Percentiles rank a stretch among this genome's conserved stretches.
phyloP scores from a whole-genome alignment of 129 eudicot genomes.

The Sambucus nigra region DNA sequence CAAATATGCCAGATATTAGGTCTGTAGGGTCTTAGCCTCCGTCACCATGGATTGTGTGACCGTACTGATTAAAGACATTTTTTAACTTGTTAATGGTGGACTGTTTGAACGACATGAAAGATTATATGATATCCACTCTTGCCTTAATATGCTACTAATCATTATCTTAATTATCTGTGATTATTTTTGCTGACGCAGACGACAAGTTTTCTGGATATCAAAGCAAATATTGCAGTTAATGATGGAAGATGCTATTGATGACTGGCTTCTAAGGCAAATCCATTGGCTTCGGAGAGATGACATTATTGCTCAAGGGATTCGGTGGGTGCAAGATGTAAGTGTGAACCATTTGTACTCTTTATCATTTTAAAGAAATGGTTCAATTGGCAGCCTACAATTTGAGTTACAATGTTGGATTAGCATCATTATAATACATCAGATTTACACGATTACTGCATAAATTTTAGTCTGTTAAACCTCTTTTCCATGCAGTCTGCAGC shows the following conservation, averaged over 20 bases:
- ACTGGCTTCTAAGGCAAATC: slow-evolving; percentile 87
- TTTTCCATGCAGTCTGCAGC: background rate
- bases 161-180: too few relatives aligned
- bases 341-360: background rate
- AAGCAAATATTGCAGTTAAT: slow-evolving; percentile 88
- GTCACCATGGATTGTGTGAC: too few relatives aligned
- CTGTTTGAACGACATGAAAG: background rate
- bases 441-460: too few relatives aligned
- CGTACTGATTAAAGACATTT: too few relatives aligned
- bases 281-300: slow-evolving; percentile 84
- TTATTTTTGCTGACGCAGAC: slow-evolving; percentile 30
- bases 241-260: slow-evolving; percentile 99
- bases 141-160: background rate
- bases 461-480: background rate
- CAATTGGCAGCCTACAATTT: background rate
- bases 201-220: slow-evolving; percentile 98
- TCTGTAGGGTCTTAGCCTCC: too few relatives aligned
- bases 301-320: slow-evolving; percentile 73
- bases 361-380: background rate
- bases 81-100: too few relatives aligned
- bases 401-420: background rate
- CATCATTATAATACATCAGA: background rate
- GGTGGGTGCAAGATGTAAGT: slow-evolving; percentile 80
- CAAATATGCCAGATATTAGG: too few relatives aligned
- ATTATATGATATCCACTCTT: background rate